These are phyloP conservation scores for Candida maltosa DNA, from an alignment of 805 yeast genomes.

Conservation along the genomic window DNA sequence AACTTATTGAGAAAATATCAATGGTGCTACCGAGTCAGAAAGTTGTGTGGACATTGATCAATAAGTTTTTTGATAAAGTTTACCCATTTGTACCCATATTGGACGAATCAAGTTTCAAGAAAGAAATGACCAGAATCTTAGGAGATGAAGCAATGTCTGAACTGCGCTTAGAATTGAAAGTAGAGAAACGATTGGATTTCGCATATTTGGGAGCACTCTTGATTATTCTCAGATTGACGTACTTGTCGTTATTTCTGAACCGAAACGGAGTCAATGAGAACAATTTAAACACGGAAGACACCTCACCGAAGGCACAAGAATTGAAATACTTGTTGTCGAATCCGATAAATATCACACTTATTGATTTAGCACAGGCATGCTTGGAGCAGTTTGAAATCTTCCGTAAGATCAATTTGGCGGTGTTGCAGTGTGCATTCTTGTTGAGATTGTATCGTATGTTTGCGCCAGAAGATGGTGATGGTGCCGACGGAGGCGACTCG, in stretches of 20 bases:
- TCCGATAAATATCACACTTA: slow-evolving; percentile 28
- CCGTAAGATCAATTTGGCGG: slow-evolving; percentile 41
- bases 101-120: slow-evolving; percentile 53
- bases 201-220: slow-evolving; percentile 32
- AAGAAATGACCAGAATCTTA: slow-evolving; percentile 41
- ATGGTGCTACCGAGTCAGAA: slow-evolving; percentile 50
- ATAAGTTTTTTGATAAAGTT: slow-evolving; percentile 54
- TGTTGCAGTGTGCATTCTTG: slow-evolving; percentile 52
- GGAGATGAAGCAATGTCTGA: slow-evolving; percentile 28
- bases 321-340: slow-evolving; percentile 24
- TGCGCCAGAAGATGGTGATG: slow-evolving; percentile 58
- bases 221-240: slow-evolving; percentile 31
- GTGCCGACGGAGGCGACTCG: slow-evolving; percentile 57
- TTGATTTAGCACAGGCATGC: slow-evolving; percentile 33
- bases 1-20: slow-evolving; percentile 39
- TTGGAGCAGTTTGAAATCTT: slow-evolving; percentile 31
- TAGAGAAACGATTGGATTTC: slow-evolving; percentile 31
- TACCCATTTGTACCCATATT: slow-evolving; percentile 67
- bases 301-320: slow-evolving; percentile 19
- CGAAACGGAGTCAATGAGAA: slow-evolving; percentile 25
- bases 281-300: slow-evolving; percentile 20
- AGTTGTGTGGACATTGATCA: slow-evolving; percentile 53
- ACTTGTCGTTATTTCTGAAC: slow-evolving; percentile 37
- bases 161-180: slow-evolving; percentile 20
- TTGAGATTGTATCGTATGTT: slow-evolving; percentile 50